Base-by-base conservation (phyloP, 108 stramenopile species). In the Skeletonema potamos region DNA sequence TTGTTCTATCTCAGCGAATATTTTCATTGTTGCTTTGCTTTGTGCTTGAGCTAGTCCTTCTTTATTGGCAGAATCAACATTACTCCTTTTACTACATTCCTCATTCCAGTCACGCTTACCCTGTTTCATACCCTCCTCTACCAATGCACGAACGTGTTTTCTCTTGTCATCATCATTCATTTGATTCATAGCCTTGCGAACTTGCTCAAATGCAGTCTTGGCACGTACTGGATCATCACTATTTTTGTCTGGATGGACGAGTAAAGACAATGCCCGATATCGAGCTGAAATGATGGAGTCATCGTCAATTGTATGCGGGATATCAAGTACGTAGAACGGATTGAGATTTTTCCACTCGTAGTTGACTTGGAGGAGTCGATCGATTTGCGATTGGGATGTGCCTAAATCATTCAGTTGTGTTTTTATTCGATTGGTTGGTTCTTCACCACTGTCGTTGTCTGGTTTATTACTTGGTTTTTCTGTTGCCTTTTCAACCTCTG, bases 301-400 rank as follows among this genome's bases (percentile, higher is more conserved):
- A 29, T 92, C 88, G 34, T 95, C 89, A 9, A 89, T 84, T 4
- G 80, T 82, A 54, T 83, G 69, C 20, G 89, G 77, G 4, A 92
- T 61, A 62, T 90, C 89, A 32, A 95, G 67, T 0, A 95, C 91
- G 67, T 74, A 76, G 59, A 82, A 95, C 24, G 94, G 94, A 72
- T 95, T 95, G 22, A 95, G 78, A 64, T 95, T 95, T 17, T 87
- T 86, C 94, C 94, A 95, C 77, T 92, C 86, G 70, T 90, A 89
- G 32, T 91, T 90, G 18, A 76, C 64, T 73, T 79, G 80, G 41
- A 95, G 65, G 34, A 95, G 80, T 29, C 94, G 91, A 48, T 95
- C 86, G 62, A 91, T 92, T 77, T 95, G 91, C n/a, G 77, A 59
- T 26, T 68, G 10, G 10, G 86, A 73, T 9, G 88, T 84, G 24